Percentiles rank a stretch among this genome's conserved stretches.
Conservation (phyloP, 140 eudicot genomes). For the Erigeron philadelphicus region DNA sequence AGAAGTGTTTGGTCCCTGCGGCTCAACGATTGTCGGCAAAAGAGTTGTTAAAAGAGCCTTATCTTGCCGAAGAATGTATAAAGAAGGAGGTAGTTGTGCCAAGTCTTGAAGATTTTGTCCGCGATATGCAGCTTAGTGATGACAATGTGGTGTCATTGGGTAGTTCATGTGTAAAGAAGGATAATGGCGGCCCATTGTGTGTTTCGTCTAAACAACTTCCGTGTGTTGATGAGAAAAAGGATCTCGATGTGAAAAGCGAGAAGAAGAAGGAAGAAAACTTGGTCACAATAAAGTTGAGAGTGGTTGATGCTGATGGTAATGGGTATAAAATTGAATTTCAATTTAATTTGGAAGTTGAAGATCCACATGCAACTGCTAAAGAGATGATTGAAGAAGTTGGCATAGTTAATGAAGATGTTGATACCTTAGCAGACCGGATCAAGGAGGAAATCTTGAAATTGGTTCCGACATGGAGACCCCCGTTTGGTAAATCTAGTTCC, state of each 20-base stretch:
- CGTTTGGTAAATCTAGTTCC: too few relatives aligned
- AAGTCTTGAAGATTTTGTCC: too few relatives aligned
- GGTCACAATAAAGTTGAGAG: background rate
- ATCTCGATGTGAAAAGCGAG: background rate
- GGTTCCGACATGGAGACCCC: too few relatives aligned
- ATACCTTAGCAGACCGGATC: background rate
- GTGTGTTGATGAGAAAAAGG: too few relatives aligned
- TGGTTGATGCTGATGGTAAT: background rate
- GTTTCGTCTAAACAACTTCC: too few relatives aligned
- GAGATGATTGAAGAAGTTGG: background rate
- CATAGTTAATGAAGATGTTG: background rate
- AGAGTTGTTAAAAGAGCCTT: slow-evolving; percentile 45
- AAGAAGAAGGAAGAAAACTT: background rate
- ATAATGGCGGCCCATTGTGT: too few relatives aligned
- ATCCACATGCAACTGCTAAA: background rate
- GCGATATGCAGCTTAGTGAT: background rate
- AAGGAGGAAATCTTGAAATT: too few relatives aligned
- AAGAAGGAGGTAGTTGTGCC: slow-evolving; percentile 17
- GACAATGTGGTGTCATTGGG: background rate
- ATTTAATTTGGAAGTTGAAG: background rate
- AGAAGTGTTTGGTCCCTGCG: slow-evolving; percentile 39
- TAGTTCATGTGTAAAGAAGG: background rate
- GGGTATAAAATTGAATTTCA: background rate
- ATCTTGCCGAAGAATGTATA: slow-evolving; percentile 26
- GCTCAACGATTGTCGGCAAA: slow-evolving; percentile 32